Percentiles rank a stretch among this genome's conserved stretches.
Evolutionary conservation across 257 asterid species (phyloP).

Genomic region (Phtheirospermum japonicum): DNA sequence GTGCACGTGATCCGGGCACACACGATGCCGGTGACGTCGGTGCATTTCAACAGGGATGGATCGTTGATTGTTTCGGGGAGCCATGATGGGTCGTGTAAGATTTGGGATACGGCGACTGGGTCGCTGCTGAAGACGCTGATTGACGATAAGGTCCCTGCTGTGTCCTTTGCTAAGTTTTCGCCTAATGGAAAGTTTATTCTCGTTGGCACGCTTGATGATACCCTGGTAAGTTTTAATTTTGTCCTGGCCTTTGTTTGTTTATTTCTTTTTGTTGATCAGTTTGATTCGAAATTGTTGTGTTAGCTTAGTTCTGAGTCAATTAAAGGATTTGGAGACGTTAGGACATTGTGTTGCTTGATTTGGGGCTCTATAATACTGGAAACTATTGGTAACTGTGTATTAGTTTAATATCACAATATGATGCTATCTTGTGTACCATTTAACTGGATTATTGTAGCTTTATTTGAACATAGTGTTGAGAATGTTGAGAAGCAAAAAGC

Average conservation of each 20-base stretch:
- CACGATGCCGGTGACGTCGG: constrained; percentile 79
- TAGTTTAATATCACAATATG: too few relatives aligned
- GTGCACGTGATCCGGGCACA: constrained; percentile 68
- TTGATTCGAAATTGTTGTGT: background rate
- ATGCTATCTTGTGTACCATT: background rate
- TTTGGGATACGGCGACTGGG: constrained; percentile 75
- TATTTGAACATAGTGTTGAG: background rate
- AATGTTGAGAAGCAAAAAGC: too few relatives aligned
- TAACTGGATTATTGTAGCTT: background rate
- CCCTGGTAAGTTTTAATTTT: constrained; percentile 56
- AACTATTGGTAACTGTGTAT: too few relatives aligned
- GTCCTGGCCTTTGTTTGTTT: background rate
- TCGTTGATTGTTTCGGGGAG: constrained; percentile 80
- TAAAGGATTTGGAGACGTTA: too few relatives aligned
- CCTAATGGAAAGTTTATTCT: constrained; percentile 92
- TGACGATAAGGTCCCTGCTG: constrained; percentile 67
- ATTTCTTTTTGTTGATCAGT: background rate
- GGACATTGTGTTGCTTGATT: too few relatives aligned
- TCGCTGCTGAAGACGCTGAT: constrained; percentile 59
- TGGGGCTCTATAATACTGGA: too few relatives aligned
- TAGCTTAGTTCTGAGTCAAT: background rate
- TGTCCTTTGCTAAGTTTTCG: constrained; percentile 75
- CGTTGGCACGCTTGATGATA: constrained; percentile 74
- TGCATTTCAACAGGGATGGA: constrained; percentile 73
- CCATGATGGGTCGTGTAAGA: constrained; percentile 91